These are phyloP conservation scores for Sutorius australiensis DNA, from an alignment of 768 basidiomycete species.

Conservation along the genomic window DNA sequence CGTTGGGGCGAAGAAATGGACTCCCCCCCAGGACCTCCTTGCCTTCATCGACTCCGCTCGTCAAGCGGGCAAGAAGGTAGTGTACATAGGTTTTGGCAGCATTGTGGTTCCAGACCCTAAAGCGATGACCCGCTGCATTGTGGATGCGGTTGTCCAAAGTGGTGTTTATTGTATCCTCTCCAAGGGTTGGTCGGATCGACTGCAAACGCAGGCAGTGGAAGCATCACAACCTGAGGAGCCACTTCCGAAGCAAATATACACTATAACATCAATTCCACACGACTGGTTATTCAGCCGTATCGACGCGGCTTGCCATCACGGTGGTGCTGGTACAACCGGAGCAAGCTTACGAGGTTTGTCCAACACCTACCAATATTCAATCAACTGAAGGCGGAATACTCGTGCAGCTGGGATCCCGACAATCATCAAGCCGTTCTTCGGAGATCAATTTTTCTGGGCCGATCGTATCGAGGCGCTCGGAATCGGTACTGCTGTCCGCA, in stretches of 20 bases:
- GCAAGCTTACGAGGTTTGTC: slow-evolving; percentile 83
- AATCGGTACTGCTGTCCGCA: slow-evolving; percentile 83
- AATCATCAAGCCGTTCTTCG: slow-evolving; percentile 96
- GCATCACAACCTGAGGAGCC: slow-evolving; percentile 62
- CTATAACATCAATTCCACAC: slow-evolving; percentile 84
- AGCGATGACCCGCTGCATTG: slow-evolving; percentile 85
- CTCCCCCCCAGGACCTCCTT: slow-evolving; percentile 74
- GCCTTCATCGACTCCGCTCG: slow-evolving; percentile 81
- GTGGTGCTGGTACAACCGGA: slow-evolving; percentile 94
- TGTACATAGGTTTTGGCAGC: slow-evolving; percentile 97
- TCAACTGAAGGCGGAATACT: slow-evolving; percentile 7
- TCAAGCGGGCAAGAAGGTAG: slow-evolving; percentile 75
- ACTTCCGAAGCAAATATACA: slow-evolving; percentile 75
- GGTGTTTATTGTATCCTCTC: slow-evolving; percentile 92
- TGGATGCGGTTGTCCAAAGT: slow-evolving; percentile 82
- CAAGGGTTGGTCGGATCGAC: slow-evolving; percentile 96
- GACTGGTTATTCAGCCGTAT: slow-evolving; percentile 95
- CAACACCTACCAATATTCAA: background rate
- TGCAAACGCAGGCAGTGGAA: slow-evolving; percentile 62
- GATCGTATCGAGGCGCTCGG: slow-evolving; percentile 97
- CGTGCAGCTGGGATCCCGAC: slow-evolving; percentile 83
- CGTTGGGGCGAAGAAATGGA: slow-evolving; percentile 85
- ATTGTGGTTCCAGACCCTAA: slow-evolving; percentile 96
- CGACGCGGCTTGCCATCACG: slow-evolving; percentile 97
- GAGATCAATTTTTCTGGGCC: slow-evolving; percentile 97